Evolutionary conservation across 768 basidiomycete species (phyloP).

Genomic region (Candolleomyces eurysporus): DNA sequence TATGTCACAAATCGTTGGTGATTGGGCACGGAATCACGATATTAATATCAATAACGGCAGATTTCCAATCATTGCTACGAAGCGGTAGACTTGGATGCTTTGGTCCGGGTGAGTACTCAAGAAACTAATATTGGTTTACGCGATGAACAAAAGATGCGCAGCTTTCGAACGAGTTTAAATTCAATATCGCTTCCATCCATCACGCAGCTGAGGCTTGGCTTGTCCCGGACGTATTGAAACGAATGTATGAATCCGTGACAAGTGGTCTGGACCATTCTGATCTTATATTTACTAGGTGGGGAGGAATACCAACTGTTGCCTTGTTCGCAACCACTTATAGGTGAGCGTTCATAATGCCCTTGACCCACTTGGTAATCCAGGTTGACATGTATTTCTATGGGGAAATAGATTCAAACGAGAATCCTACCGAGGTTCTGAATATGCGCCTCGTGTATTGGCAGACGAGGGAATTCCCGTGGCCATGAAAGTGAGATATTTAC

Average conservation of each 20-base stretch:
- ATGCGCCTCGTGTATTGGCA: slow-evolving; percentile 72
- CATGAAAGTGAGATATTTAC: slow-evolving; percentile 59
- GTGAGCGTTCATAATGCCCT: slow-evolving; percentile 23
- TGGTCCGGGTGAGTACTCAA: slow-evolving; percentile 55
- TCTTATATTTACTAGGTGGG: slow-evolving; percentile 30
- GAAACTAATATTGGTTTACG: background rate
- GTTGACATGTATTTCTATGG: background rate
- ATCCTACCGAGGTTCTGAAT: slow-evolving; percentile 71
- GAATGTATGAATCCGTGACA: slow-evolving; percentile 45
- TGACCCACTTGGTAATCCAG: background rate
- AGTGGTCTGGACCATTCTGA: slow-evolving; percentile 6
- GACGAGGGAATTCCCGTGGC: slow-evolving; percentile 71
- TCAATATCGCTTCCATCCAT: slow-evolving; percentile 78
- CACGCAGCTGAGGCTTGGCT: slow-evolving; percentile 90
- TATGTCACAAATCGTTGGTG: slow-evolving; percentile 16
- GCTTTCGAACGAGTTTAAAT: slow-evolving; percentile 90
- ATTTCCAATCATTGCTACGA: slow-evolving; percentile 70
- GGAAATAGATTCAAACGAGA: slow-evolving; percentile 44
- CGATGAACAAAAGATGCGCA: slow-evolving; percentile 21
- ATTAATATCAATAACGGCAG: slow-evolving; percentile 26
- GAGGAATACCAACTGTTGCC: slow-evolving; percentile 67
- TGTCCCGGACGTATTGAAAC: slow-evolving; percentile 79
- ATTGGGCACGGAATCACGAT: background rate
- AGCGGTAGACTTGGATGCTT: slow-evolving; percentile 67
- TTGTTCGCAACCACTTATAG: slow-evolving; percentile 78